Conservation (phyloP, 257 asterid species). For the Petrea volubilis region DNA sequence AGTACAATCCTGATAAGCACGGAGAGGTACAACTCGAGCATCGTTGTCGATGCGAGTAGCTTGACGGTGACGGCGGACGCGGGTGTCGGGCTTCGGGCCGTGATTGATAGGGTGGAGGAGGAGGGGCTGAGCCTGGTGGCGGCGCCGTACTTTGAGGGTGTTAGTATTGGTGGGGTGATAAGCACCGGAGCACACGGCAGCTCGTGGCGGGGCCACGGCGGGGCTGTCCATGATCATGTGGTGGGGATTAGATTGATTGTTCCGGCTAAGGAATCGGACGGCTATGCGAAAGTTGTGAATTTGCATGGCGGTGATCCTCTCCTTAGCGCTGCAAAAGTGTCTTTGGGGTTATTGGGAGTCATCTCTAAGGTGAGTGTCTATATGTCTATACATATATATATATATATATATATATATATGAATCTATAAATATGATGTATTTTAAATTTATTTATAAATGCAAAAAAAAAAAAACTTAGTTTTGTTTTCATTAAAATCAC, state of each 20-base stretch:
- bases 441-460: no score
- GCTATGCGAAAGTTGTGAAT: no score
- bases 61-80: conserved; percentile 60
- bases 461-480: no score
- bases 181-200: conserved; percentile 77
- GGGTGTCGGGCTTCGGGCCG: conserved; percentile 62
- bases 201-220: conserved; percentile 93
- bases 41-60: conserved; percentile 39
- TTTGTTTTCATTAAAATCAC: no score
- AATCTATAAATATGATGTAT: background rate
- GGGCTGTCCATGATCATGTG: conserved; percentile 84
- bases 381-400: background rate
- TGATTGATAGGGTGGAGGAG: conserved; percentile 58
- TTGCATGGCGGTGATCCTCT: no score
- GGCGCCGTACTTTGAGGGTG: conserved; percentile 86
- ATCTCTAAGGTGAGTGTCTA: conserved; percentile 66
- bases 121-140: conserved; percentile 75
- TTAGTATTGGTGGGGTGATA: no score
- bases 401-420: background rate
- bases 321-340: conserved; percentile 63
- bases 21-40: conserved; percentile 40
- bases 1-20: conserved; percentile 65
- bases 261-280: conserved; percentile 33
- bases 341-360: conserved; percentile 73
- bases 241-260: conserved; percentile 51